Base-by-base conservation (phyloP, 176 grass and related monocot genomes). In the Cymbopogon citratus region DNA sequence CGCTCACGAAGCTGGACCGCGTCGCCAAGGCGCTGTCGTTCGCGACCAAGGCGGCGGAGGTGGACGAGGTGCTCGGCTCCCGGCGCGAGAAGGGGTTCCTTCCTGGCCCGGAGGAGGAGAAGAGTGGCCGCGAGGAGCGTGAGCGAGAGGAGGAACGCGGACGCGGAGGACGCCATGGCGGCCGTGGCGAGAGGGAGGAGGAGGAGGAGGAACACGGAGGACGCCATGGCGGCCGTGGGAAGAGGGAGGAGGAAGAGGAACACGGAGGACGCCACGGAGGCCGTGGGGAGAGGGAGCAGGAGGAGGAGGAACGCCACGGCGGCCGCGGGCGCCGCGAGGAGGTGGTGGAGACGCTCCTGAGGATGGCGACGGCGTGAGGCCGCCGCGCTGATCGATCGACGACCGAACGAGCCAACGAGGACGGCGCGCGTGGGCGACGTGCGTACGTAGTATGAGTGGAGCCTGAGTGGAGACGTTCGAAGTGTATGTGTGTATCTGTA, bases 21-120 rank as follows among this genome's bases (percentile, higher is more conserved):
- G 61, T 84, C 12, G 90, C 95, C 23, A 91, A 94, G 92, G 95
- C 89, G 84, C 83, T 97, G 48, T 54, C 88, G 0, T 94, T 97
- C 82, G 92, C 52, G 65, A 45, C 51, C 9, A 66, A 74, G 19
- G 67, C 71, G 3, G 80, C 13, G 75, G 86, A 91, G 81, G 88
- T 98, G 34, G 90, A 98, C 40, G 75, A 91, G 90, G 73, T 92
- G 74, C 69, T 98, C 63, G 21, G 85, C 45, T 74, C 83, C 0
- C 81, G 91, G 71, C 77, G 67, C 3, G 95, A 87, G 5, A 27
- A 63, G 24, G 71, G 71, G 0, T 92, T 98, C 78, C 2, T 98
- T 11, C 15, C 81, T 9, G 88, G 92, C 7, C 92, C 90, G 0
- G 71, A 88, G 73, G 4, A 85, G 64, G n/a, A 24, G 54, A 21